Evolutionary conservation across 129 eudicot genomes (phyloP), one percentile per base, ranked within the genome.

Genomic region (Oenanthe sinensis): DNA sequence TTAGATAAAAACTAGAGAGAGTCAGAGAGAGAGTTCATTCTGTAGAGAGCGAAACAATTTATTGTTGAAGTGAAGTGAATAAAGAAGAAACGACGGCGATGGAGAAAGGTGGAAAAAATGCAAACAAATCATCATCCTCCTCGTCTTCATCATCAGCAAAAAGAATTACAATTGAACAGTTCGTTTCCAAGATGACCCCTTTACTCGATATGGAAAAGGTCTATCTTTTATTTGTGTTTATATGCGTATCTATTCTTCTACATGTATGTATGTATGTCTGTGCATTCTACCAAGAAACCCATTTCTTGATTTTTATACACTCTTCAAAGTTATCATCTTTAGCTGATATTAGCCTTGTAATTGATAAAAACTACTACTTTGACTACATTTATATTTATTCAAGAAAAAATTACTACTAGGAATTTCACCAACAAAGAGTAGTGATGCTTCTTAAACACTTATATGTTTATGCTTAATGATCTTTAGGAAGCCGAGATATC

Each of bases 401-500:
- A 46, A 46, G 50, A 1, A 46, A 46, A 3, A 39, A 39, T 5
- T 39, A 39, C 42, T 39, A 39, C 42, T 39, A 39, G 42, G 42
- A 39, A 39, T 39, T 39, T 39, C 42, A 39, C 42, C 4, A 39
- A 39, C 5, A 39, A 39, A 39, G 42, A 39, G 42, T 67, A 8
- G 8, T 26, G 37, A 67, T 67, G 7, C 43, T 69, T 37, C 74
- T 69, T 37, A 2, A 69, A 37, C 15, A 65, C 2, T 24, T 28
- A 55, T 50, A 28, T 79, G 37, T 65, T 13, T 67, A 26, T 67
- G 4, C 22, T 13, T 30, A 0, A 67, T 78, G 58, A 39, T 78
- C 69, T 68, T 80, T 60, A 95, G 98, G 97, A 95, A 82, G 97
- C 98, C 71, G 97, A 95, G 86, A 95, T 95, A 84, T 90, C 94